A percentile compares a stretch with the other conserved stretches of the same genome.
Evolutionary conservation across 1,139 yeast species (phyloP).

Genomic region (Wickerhamomyces sp.): DNA sequence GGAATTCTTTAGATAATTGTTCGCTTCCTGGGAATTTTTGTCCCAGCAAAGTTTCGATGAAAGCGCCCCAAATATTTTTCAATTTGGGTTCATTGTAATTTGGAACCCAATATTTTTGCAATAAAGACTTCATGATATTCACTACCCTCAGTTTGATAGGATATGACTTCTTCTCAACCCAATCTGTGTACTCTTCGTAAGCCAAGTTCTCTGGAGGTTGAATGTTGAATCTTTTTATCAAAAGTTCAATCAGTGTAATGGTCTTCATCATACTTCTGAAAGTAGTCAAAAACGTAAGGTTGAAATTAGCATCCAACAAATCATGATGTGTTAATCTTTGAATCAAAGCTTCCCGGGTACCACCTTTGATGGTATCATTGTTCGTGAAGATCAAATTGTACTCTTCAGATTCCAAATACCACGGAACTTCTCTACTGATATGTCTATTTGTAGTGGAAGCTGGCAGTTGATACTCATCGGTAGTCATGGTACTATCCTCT

Average conservation of each 20-base stretch:
- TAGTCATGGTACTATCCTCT: slow-evolving; percentile 44
- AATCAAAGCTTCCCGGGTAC: slow-evolving; percentile 74
- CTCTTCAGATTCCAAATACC: slow-evolving; percentile 83
- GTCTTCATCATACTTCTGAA: slow-evolving; percentile 76
- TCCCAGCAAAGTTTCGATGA: slow-evolving; percentile 45
- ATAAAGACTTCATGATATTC: slow-evolving; percentile 63
- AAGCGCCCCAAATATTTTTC: slow-evolving; percentile 48
- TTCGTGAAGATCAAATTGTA: slow-evolving; percentile 66
- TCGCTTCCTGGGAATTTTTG: slow-evolving; percentile 41
- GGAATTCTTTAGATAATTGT: slow-evolving; percentile 26
- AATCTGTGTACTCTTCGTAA: slow-evolving; percentile 72
- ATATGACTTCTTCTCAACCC: slow-evolving; percentile 68
- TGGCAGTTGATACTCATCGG: slow-evolving; percentile 22
- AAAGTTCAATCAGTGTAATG: slow-evolving; percentile 52
- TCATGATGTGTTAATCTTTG: slow-evolving; percentile 83
- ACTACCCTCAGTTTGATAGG: slow-evolving; percentile 69
- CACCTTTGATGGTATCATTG: slow-evolving; percentile 78
- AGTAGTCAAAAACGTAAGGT: slow-evolving; percentile 65
- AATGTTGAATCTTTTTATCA: slow-evolving; percentile 63
- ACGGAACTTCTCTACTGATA: slow-evolving; percentile 46
- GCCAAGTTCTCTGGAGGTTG: slow-evolving; percentile 88
- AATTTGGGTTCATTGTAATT: slow-evolving; percentile 51
- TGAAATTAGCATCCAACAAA: slow-evolving; percentile 61
- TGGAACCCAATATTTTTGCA: slow-evolving; percentile 76
- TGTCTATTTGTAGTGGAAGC: slow-evolving; percentile 21